These are phyloP conservation scores for Aquilaria sinensis DNA, from an alignment of 345 rosid species.

Conservation along the genomic window DNA sequence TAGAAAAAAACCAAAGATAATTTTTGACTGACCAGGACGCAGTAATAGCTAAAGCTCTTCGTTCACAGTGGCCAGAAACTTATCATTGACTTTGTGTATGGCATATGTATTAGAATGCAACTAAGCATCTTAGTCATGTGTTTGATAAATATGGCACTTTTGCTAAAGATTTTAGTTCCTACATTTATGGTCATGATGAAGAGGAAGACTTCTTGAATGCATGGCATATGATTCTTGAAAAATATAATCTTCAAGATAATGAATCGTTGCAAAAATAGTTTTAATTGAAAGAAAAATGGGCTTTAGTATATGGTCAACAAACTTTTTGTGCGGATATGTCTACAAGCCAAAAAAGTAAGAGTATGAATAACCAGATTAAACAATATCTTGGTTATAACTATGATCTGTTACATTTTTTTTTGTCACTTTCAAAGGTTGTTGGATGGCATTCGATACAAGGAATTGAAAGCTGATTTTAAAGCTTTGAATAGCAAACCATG, in stretches of 20 bases:
- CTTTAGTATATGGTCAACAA: not conserved
- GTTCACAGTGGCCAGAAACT: not conserved
- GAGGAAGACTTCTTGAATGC: not conserved
- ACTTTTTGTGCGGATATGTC: not conserved
- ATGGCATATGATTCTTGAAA: conserved; percentile 6
- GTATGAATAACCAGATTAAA: not conserved
- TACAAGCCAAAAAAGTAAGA: not conserved
- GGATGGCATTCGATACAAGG: not conserved
- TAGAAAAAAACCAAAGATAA: not conserved
- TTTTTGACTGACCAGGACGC: not conserved
- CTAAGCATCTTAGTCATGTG: not conserved
- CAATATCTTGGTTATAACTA: not conserved
- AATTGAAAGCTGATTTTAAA: not conserved
- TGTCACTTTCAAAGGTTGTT: not conserved
- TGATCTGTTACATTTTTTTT: conserved; percentile 2
- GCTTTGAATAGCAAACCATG: not conserved
- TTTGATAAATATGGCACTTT: not conserved
- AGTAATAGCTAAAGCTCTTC: conserved; percentile 7
- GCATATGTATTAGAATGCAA: conserved; percentile 1
- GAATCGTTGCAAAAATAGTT: not conserved
- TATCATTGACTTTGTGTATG: conserved; percentile 1
- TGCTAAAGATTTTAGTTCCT: not conserved
- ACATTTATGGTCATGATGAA: conserved; percentile 11
- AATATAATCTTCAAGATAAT: conserved; percentile 1
- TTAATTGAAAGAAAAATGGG: not conserved